A percentile compares a stretch with the other conserved stretches of the same genome.
Evolutionary conservation across 352 stramenopile species (phyloP).

Genomic region (Salisapilia sapeloensis): DNA sequence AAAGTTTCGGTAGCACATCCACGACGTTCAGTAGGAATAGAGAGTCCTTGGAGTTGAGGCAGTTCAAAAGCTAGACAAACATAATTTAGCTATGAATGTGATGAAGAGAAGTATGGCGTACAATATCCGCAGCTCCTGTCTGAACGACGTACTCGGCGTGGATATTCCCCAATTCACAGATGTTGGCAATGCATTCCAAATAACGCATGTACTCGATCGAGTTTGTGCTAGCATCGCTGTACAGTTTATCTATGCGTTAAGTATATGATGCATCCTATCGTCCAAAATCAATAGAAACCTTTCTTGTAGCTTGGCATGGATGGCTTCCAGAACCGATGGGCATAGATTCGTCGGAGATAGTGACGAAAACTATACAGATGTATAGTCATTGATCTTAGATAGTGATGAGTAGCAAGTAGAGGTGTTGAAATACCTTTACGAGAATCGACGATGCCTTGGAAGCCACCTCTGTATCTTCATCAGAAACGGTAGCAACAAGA

Average conservation of each 20-base stretch:
- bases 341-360: constrained; percentile 21
- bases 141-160: constrained; percentile 46
- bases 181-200: constrained; percentile 46
- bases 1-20: constrained; percentile 57
- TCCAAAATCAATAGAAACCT: constrained; percentile 8
- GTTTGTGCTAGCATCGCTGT: constrained; percentile 13
- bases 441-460: constrained; percentile 39
- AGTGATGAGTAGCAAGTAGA: neutral
- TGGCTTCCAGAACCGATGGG: constrained; percentile 24
- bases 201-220: constrained; percentile 69
- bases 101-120: constrained; percentile 2
- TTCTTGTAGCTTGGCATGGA: constrained; percentile 22
- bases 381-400: neutral
- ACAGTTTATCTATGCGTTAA: too few species aligned
- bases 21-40: constrained; percentile 77
- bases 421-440: constrained; percentile 16
- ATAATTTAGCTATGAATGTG: constrained; percentile 1
- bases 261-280: constrained; percentile 2
- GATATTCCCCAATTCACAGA: constrained; percentile 31
- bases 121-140: constrained; percentile 18
- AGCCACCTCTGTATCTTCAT: constrained; percentile 56
- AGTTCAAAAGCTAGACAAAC: constrained; percentile 35
- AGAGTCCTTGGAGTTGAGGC: constrained; percentile 54
- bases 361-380: constrained; percentile 15
- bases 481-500: constrained; percentile 12